Evolutionary conservation across 2,329 filamentous ascomycete species (phyloP).

Genomic region (Raffaelea ambrosiae): DNA sequence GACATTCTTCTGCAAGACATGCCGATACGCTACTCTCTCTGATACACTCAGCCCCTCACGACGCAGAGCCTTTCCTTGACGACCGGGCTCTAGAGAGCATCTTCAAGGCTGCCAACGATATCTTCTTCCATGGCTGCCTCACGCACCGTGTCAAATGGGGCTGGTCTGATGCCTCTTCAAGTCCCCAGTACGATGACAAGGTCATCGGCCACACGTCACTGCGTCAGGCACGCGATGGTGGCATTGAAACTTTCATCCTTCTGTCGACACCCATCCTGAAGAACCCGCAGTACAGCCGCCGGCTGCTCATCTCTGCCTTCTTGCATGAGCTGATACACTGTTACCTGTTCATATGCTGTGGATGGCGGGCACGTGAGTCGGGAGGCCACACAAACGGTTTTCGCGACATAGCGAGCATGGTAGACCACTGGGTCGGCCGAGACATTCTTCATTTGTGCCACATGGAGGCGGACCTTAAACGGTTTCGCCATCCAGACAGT

Average conservation of each 20-base stretch:
- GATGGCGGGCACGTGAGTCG: slow-evolving; percentile 43
- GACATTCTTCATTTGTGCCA: slow-evolving; percentile 46
- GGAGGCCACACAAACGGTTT: slow-evolving; percentile 57
- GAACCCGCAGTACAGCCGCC: slow-evolving; percentile 46
- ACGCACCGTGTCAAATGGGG: background rate
- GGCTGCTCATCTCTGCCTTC: slow-evolving; percentile 56
- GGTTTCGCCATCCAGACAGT: too few relatives aligned
- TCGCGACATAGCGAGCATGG: slow-evolving; percentile 46
- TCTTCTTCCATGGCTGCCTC: slow-evolving; percentile 8
- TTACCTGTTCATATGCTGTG: slow-evolving; percentile 55
- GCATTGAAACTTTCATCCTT: slow-evolving; percentile 55
- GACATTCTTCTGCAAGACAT: slow-evolving; percentile 40
- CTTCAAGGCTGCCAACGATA: background rate
- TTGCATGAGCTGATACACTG: slow-evolving; percentile 60
- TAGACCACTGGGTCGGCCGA: slow-evolving; percentile 52
- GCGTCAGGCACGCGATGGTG: slow-evolving; percentile 35
- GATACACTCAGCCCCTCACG: slow-evolving; percentile 40
- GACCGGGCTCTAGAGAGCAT: slow-evolving; percentile 45
- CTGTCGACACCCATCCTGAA: slow-evolving; percentile 51
- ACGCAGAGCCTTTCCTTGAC: slow-evolving; percentile 44
- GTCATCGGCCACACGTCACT: slow-evolving; percentile 57
- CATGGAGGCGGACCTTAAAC: slow-evolving; percentile 51
- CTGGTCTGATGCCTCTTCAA: slow-evolving; percentile 25
- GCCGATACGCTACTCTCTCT: slow-evolving; percentile 50
- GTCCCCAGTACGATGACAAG: slow-evolving; percentile 40